Evolutionary conservation across 208 protist genomes (phyloP).

Genomic region (Hexamita inflata): DNA sequence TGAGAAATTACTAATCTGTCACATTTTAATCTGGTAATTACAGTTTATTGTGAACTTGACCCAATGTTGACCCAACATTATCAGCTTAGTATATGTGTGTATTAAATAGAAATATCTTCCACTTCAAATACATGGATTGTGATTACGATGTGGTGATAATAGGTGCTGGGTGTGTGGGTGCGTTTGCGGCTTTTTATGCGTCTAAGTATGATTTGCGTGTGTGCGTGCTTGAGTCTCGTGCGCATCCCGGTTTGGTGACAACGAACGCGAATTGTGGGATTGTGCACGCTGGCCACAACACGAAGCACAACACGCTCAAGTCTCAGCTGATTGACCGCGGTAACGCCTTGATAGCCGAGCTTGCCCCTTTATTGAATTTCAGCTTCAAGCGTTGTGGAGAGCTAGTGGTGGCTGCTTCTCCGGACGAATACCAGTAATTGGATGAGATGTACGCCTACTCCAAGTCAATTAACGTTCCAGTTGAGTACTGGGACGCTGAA

Average conservation of each 20-base stretch:
- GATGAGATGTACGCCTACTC: background rate
- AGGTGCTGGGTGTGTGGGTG: constrained; percentile 20
- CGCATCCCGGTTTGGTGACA: background rate
- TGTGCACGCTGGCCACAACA: constrained; percentile 18
- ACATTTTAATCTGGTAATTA: too few relatives aligned
- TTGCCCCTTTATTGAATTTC: background rate
- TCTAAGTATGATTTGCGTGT: constrained; percentile 20
- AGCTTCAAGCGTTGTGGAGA: constrained; percentile 9
- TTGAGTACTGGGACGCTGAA: constrained; percentile 26
- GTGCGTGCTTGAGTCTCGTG: background rate
- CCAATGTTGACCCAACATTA: too few relatives aligned
- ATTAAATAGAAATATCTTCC: too few relatives aligned
- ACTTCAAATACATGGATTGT: too few relatives aligned
- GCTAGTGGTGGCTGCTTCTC: constrained; percentile 5
- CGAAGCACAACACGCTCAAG: constrained; percentile 10
- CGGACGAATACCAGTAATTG: background rate
- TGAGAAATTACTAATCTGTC: too few relatives aligned
- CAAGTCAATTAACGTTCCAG: constrained; percentile 3
- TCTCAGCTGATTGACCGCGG: constrained; percentile 15
- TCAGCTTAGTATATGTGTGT: too few relatives aligned
- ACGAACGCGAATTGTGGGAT: constrained; percentile 29
- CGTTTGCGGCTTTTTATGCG: background rate
- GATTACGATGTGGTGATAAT: constrained; percentile 21
- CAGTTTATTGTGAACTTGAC: too few relatives aligned
- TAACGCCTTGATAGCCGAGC: constrained; percentile 8